Evolutionary conservation across 805 yeast genomes (phyloP).

Genomic region (Teunomyces stri): DNA sequence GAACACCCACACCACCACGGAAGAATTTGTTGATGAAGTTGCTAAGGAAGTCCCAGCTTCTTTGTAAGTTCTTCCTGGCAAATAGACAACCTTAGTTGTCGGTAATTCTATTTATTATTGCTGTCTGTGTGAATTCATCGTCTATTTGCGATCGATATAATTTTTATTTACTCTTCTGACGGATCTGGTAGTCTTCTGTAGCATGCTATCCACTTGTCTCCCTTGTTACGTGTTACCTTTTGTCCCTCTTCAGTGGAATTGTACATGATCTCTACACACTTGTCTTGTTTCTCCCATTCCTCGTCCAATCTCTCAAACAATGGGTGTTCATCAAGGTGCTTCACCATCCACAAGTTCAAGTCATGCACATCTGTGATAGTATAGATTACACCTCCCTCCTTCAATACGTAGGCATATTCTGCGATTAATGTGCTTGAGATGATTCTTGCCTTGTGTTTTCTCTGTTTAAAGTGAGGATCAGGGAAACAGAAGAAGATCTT

Average conservation of each 20-base stretch:
- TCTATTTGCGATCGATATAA: not conserved
- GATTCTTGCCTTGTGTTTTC: constrained; percentile 96
- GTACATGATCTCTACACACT: constrained; percentile 83
- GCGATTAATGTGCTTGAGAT: constrained; percentile 83
- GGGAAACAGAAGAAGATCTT: constrained; percentile 98
- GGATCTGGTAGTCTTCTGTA: constrained; percentile 71
- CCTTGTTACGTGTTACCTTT: constrained; percentile 88
- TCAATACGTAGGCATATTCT: constrained; percentile 88
- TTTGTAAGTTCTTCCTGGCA: constrained; percentile 5
- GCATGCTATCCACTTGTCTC: constrained; percentile 86
- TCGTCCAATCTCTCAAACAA: constrained; percentile 74
- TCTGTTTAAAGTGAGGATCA: constrained; percentile 97
- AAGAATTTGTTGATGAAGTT: constrained; percentile 10
- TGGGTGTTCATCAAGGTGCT: constrained; percentile 88
- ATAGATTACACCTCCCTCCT: constrained; percentile 83
- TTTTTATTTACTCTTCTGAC: constrained; percentile 15
- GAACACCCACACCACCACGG: constrained; percentile 11
- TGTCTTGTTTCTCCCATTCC: constrained; percentile 79
- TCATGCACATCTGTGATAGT: constrained; percentile 96
- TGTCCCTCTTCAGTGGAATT: constrained; percentile 98
- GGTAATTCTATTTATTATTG: constrained; percentile 2
- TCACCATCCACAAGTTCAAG: constrained; percentile 93
- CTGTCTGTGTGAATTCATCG: constrained; percentile 3
- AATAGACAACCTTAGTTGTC: not conserved
- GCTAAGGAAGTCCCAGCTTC: not conserved